Percentiles rank a stretch among this genome's conserved stretches.
Conservation (phyloP, 371 early-diverging fungal genomes). For the Lichtheimia hyalospora region DNA sequence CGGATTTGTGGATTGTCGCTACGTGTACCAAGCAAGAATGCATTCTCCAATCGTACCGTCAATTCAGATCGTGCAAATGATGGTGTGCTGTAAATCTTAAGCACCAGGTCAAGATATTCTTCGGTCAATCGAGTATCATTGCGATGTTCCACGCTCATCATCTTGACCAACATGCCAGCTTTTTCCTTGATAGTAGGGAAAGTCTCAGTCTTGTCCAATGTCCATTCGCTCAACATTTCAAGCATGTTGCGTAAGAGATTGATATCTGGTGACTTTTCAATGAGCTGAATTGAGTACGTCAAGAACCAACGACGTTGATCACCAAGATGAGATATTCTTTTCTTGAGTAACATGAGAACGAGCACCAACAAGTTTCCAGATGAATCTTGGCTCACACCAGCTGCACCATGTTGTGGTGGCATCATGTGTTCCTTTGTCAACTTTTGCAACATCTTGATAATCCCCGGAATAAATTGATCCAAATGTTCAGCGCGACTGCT, state of each 20-base stretch:
- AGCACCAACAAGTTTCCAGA: constrained; percentile 64
- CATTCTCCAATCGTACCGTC: constrained; percentile 90
- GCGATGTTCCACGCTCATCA: constrained; percentile 82
- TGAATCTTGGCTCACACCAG: constrained; percentile 36
- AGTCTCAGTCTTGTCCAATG: constrained; percentile 71
- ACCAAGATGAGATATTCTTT: constrained; percentile 76
- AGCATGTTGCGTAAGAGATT: constrained; percentile 76
- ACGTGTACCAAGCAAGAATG: constrained; percentile 89
- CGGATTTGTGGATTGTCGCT: constrained; percentile 78
- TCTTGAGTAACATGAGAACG: constrained; percentile 75
- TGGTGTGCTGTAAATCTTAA: constrained; percentile 82
- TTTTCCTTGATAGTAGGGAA: constrained; percentile 98
- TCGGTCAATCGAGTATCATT: constrained; percentile 68
- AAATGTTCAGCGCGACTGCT: constrained; percentile 67
- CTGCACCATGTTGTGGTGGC: constrained; percentile 23
- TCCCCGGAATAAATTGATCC: constrained; percentile 70
- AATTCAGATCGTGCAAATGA: constrained; percentile 86
- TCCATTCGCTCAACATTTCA: constrained; percentile 88
- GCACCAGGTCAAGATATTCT: constrained; percentile 84
- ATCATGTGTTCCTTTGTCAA: constrained; percentile 78
- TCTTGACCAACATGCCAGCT: constrained; percentile 83
- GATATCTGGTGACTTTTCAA: constrained; percentile 79
- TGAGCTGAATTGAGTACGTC: constrained; percentile 76
- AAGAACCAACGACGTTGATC: constrained; percentile 90
- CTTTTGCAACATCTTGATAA: constrained; percentile 83